Percentiles rank a stretch among this genome's conserved stretches.
These are phyloP conservation scores for Aspergillus tanneri DNA, from an alignment of 2,329 filamentous ascomycete genomes.

Conservation along the genomic window DNA sequence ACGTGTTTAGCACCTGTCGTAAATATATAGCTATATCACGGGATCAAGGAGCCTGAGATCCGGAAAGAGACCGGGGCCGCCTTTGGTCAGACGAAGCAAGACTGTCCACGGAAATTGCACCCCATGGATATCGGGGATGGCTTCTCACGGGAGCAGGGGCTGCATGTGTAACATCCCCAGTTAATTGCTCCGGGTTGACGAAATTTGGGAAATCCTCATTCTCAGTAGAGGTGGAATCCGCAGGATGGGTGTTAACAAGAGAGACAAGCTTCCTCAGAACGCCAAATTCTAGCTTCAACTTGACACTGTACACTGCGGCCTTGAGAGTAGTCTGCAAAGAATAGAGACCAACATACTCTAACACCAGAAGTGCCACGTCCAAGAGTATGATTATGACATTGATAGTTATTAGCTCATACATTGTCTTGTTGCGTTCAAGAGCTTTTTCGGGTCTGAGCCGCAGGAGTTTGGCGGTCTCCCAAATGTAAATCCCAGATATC, in stretches of 20 bases:
- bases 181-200: slow-evolving; percentile 42
- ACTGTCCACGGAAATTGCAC: slow-evolving; percentile 31
- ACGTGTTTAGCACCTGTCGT: too few species aligned
- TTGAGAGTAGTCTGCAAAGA: slow-evolving; percentile 48
- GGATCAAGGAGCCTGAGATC: slow-evolving; percentile 19
- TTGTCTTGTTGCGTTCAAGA: slow-evolving; percentile 40
- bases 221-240: slow-evolving; percentile 33
- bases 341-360: slow-evolving; percentile 46
- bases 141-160: slow-evolving; percentile 16
- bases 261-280: slow-evolving; percentile 46
- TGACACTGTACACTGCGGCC: slow-evolving; percentile 49
- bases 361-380: slow-evolving; percentile 45
- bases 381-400: slow-evolving; percentile 50
- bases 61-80: slow-evolving; percentile 21
- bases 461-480: slow-evolving; percentile 50
- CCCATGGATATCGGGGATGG: slow-evolving; percentile 22
- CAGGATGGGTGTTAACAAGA: slow-evolving; percentile 35
- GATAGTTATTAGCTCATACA: slow-evolving; percentile 51
- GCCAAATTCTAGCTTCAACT: slow-evolving; percentile 52
- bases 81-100: slow-evolving; percentile 26
- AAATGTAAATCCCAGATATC: slow-evolving; percentile 53
- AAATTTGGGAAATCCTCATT: slow-evolving; percentile 41
- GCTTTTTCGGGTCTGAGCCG: slow-evolving; percentile 36
- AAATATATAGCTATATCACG: background rate
- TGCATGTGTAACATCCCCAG: slow-evolving; percentile 40